phyloP scores from a whole-genome alignment of 306 rosid species.

The Pachyrhizus erosus region DNA sequence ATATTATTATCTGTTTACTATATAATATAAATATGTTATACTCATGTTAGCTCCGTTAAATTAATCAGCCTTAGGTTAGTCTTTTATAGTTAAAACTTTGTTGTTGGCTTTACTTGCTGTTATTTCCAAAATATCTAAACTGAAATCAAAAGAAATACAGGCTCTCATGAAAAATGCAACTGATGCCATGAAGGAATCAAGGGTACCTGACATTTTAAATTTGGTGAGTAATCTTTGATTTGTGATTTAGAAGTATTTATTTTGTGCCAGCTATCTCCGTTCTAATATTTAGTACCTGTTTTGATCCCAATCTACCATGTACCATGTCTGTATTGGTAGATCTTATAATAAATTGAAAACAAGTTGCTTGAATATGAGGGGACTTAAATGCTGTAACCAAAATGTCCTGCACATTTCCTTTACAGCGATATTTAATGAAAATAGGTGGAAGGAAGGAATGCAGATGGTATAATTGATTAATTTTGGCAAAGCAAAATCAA shows the following conservation, averaged over 20 bases:
- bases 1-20: slow-evolving; percentile 11
- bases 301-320: slow-evolving; percentile 19
- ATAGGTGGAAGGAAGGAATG: slow-evolving; percentile 27
- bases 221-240: slow-evolving; percentile 61
- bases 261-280: slow-evolving; percentile 18
- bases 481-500: slow-evolving; percentile 18
- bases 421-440: not conserved
- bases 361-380: slow-evolving; percentile 9
- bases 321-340: slow-evolving; percentile 23
- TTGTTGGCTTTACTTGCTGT: slow-evolving; percentile 16
- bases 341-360: slow-evolving; percentile 15
- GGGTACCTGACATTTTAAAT: slow-evolving; percentile 73
- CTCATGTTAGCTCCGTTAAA: slow-evolving; percentile 13
- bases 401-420: slow-evolving; percentile 26
- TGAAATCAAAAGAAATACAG: slow-evolving; percentile 54
- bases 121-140: slow-evolving; percentile 42
- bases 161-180: slow-evolving; percentile 86
- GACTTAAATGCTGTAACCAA: slow-evolving; percentile 31
- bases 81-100: not conserved
- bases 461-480: not conserved
- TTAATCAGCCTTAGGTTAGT: slow-evolving; percentile 12
- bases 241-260: slow-evolving; percentile 23
- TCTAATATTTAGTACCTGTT: not conserved
- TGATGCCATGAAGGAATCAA: slow-evolving; percentile 92
- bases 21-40: slow-evolving; percentile 16